These are phyloP conservation scores for Beauveria scarabaeidicola DNA, from an alignment of 2,329 filamentous ascomycete species.

Conservation along the genomic window DNA sequence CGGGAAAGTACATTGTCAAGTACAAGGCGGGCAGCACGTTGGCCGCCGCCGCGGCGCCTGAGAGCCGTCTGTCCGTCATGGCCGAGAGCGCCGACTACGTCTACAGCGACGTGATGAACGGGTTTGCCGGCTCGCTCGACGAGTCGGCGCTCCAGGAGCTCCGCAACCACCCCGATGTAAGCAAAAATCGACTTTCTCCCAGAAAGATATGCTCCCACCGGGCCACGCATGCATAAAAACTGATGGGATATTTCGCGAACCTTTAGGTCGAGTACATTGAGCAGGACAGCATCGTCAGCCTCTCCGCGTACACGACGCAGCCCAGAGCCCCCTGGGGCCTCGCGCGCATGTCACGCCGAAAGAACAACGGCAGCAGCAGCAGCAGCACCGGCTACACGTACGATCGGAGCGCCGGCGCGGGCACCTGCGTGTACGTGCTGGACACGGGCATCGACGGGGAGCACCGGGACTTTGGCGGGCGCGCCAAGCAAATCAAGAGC, in stretches of 20 bases:
- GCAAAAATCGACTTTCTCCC: not conserved
- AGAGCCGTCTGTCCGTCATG: conserved; percentile 14
- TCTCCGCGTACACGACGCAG: conserved; percentile 34
- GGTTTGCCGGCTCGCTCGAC: conserved; percentile 20
- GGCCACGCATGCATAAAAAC: too few species aligned
- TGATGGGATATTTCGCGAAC: too few species aligned
- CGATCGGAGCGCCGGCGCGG: conserved; percentile 29
- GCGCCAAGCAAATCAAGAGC: conserved; percentile 32
- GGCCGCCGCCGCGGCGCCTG: too few species aligned
- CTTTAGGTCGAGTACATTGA: conserved; percentile 31
- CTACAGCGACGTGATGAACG: conserved; percentile 17
- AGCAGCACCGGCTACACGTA: conserved; percentile 26
- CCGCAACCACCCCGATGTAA: conserved; percentile 19
- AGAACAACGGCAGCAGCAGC: conserved; percentile 17
- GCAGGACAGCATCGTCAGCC: conserved; percentile 40
- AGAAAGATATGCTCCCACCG: too few species aligned
- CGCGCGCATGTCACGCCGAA: conserved; percentile 27
- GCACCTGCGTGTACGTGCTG: conserved; percentile 35
- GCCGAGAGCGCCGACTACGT: conserved; percentile 18
- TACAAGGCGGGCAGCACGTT: conserved; percentile 17
- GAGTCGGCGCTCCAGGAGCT: conserved; percentile 15
- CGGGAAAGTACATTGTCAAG: conserved; percentile 25
- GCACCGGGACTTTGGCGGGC: conserved; percentile 33
- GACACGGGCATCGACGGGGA: conserved; percentile 33
- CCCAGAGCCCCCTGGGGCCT: conserved; percentile 32